These are phyloP conservation scores for Thermoascus crustaceus DNA, from an alignment of 2,329 filamentous ascomycete genomes.

Conservation along the genomic window DNA sequence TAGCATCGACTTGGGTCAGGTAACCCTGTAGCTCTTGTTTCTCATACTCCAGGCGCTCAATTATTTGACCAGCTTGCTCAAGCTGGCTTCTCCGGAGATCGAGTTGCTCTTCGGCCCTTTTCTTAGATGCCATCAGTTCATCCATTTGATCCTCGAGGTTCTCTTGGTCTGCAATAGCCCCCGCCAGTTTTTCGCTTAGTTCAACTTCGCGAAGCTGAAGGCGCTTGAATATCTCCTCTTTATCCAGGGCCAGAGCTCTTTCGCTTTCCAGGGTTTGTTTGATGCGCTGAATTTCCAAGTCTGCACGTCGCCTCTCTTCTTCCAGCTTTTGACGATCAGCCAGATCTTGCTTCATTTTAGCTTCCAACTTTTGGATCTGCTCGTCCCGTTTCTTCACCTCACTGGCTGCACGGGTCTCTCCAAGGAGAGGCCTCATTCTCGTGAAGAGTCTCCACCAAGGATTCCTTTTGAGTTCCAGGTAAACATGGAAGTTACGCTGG, in stretches of 20 bases:
- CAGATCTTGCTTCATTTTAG: conserved; percentile 70
- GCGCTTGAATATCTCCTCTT: conserved; percentile 98
- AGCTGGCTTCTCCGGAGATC: conserved; percentile 72
- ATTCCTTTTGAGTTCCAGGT: conserved; percentile 79
- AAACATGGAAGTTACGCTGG: conserved; percentile 86
- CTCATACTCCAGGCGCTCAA: conserved; percentile 75
- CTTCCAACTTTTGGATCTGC: conserved; percentile 78
- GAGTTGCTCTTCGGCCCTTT: conserved; percentile 75
- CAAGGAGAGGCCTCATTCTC: conserved; percentile 89
- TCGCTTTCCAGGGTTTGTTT: conserved; percentile 95
- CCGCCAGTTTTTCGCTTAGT: conserved; percentile 84
- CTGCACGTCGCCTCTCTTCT: conserved; percentile 79
- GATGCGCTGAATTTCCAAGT: conserved; percentile 78
- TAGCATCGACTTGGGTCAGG: conserved; percentile 60
- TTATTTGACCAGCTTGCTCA: conserved; percentile 83
- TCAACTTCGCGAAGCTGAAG: conserved; percentile 86
- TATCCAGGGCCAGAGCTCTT: conserved; percentile 87
- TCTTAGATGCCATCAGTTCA: conserved; percentile 78
- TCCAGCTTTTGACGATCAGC: conserved; percentile 71
- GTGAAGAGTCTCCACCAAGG: conserved; percentile 97
- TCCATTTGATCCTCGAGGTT: conserved; percentile 90
- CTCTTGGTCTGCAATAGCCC: conserved; percentile 89
- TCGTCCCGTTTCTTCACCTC: conserved; percentile 95
- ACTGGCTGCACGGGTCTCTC: conserved; percentile 79
- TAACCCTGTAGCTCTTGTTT: conserved; percentile 66